Evolutionary conservation across 805 yeast genomes (phyloP).

Genomic region (Jamesozyma hellenica): DNA sequence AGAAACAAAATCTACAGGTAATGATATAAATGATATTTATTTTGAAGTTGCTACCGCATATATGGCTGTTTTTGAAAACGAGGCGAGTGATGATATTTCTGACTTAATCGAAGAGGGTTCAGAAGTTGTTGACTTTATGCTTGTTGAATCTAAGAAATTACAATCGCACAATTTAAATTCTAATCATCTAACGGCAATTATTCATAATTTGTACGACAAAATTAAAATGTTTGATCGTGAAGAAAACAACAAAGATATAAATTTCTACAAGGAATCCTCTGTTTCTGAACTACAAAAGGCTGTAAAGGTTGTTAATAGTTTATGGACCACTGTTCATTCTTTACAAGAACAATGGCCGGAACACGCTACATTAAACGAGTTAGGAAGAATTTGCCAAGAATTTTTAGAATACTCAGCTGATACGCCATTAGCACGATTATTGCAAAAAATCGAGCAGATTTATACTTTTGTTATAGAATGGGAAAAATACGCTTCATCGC

Average conservation of each 20-base stretch:
- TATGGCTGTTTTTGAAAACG: conserved; percentile 32
- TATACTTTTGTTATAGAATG: conserved; percentile 79
- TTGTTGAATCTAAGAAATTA: conserved; percentile 15
- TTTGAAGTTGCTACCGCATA: conserved; percentile 41
- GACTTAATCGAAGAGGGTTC: conserved; percentile 36
- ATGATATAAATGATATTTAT: conserved; percentile 38
- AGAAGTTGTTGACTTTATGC: conserved; percentile 23
- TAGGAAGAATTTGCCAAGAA: conserved; percentile 55
- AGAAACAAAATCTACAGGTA: conserved; percentile 5
- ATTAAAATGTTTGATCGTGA: conserved; percentile 23
- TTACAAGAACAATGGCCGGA: conserved; percentile 80
- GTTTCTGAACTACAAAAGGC: conserved; percentile 54
- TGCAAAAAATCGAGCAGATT: conserved; percentile 79
- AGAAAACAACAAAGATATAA: conserved; percentile 22
- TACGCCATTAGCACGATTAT: conserved; percentile 65
- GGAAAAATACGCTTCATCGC: conserved; percentile 82
- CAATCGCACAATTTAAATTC: conserved; percentile 18
- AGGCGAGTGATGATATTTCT: conserved; percentile 10
- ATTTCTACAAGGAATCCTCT: conserved; percentile 59
- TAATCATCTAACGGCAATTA: conserved; percentile 29
- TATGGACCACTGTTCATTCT: conserved; percentile 37
- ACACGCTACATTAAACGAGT: conserved; percentile 74
- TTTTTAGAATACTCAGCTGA: conserved; percentile 49
- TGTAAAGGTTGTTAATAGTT: conserved; percentile 35
- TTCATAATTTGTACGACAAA: conserved; percentile 29